Base-by-base conservation (phyloP, 2,329 filamentous ascomycete species). In the Microsporum ferrugineum region DNA sequence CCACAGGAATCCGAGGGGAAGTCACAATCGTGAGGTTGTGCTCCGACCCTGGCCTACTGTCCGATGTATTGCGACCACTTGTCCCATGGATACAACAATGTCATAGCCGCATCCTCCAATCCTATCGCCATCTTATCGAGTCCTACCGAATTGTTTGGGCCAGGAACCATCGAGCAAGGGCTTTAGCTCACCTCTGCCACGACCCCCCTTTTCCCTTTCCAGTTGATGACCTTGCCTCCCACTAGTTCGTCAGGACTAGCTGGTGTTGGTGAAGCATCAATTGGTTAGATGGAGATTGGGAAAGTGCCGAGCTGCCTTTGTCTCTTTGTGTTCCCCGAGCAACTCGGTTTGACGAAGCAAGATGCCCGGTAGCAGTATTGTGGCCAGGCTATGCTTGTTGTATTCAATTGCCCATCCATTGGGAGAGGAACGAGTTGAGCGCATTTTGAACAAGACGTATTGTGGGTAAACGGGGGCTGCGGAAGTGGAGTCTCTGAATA, bases 271-370 rank as follows among this genome's bases (percentile, higher is more conserved):
- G 49, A 55, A 55, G 29, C 29, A 36, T 55, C 33, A n/a, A 5
- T 51, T 55, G 49, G 49, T 36, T 36, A 55, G 49, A 10, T 55
- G 49, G 31, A 36, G 49, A 49, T n/a, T 55, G 49, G 49, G 49
- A n/a, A 34, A 34, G 29, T 55, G 31, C n/a, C 17, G 6, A 33
- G 31, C 49, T 47, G 49, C 12, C 49, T 10, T 34, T 55, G 31
- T 34, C 49, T 36, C 12, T 5, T 34, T 5, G 31, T 29, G n/a
- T 34, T 31, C 27, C 29, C n/a, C n/a, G 17, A 23, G 49, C n/a
- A 17, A 55, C 31, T 6, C 12, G 12, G 49, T 36, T 55, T 33
- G 31, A 34, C n/a, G 49, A 55, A 34, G 49, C 31, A 55, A 34
- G 49, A n/a, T 55, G 49, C 36, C 17, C 45, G 31, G 31, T 55